A percentile compares a stretch with the other conserved stretches of the same genome.
These are phyloP conservation scores for Teratosphaeria pseudoeucalypti DNA, from an alignment of 2,329 filamentous ascomycete species.

Conservation along the genomic window DNA sequence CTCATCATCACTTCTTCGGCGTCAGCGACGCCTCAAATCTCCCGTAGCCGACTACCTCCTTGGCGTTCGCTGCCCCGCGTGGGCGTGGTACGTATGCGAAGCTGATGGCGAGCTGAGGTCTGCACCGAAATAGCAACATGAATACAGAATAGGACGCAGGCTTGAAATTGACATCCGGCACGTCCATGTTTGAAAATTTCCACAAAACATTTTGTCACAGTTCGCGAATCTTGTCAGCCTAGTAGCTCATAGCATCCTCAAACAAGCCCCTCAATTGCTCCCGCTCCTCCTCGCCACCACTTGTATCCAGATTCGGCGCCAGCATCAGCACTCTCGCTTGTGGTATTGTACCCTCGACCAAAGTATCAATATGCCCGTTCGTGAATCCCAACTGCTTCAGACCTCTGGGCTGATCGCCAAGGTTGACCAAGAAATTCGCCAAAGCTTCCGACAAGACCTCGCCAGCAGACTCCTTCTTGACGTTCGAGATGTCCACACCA, in stretches of 20 bases:
- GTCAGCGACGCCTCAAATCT: background rate
- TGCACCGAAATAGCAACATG: background rate
- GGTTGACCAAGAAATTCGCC: conserved; percentile 63
- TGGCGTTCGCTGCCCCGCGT: background rate
- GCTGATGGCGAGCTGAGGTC: background rate
- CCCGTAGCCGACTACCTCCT: background rate
- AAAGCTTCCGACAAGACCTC: conserved; percentile 79
- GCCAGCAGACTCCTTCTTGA: conserved; percentile 81
- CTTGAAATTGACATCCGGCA: background rate
- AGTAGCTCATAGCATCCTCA: conserved; percentile 38
- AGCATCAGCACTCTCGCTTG: conserved; percentile 85
- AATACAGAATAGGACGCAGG: too few relatives aligned
- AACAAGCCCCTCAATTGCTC: conserved; percentile 39
- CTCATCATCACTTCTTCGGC: too few relatives aligned
- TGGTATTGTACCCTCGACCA: conserved; percentile 92
- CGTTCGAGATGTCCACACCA: conserved; percentile 76
- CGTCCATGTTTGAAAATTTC: background rate
- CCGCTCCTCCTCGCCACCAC: conserved; percentile 36
- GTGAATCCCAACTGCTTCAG: conserved; percentile 75
- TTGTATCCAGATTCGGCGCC: conserved; percentile 61
- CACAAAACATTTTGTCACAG: background rate
- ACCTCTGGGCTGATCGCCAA: conserved; percentile 86
- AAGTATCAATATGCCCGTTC: conserved; percentile 60
- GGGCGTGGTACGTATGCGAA: background rate
- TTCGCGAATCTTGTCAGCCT: background rate